These are phyloP conservation scores for Metschnikowia continentalis DNA, from an alignment of 805 yeast species.

Conservation along the genomic window DNA sequence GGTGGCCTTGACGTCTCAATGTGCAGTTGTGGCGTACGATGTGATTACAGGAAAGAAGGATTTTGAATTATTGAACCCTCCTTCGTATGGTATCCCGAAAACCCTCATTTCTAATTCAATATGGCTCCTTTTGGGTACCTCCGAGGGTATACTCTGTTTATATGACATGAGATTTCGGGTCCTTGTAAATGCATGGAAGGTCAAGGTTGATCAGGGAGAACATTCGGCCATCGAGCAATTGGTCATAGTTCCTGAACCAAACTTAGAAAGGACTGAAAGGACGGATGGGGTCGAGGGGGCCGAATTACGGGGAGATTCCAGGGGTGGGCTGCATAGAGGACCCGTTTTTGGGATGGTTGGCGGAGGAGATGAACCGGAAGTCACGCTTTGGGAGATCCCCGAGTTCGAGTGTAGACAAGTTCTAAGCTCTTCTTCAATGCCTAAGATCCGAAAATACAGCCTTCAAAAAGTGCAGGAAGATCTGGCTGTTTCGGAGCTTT, in stretches of 20 bases:
- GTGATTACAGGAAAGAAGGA: constrained; percentile 49
- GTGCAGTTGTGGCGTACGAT: constrained; percentile 52
- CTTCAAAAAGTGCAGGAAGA: constrained; percentile 22
- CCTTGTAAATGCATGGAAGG: constrained; percentile 57
- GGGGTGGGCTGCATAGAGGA: no score
- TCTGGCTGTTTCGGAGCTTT: constrained; percentile 16
- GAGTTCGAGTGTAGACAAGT: constrained; percentile 50
- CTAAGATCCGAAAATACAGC: constrained; percentile 22
- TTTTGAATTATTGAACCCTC: constrained; percentile 47
- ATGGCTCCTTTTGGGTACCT: constrained; percentile 76
- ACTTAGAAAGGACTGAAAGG: constrained; percentile 4
- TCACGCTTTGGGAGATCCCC: constrained; percentile 74
- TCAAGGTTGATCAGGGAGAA: constrained; percentile 37
- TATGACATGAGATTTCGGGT: constrained; percentile 78
- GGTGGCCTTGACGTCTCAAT: constrained; percentile 48
- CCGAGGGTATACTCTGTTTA: constrained; percentile 64
- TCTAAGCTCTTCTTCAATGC: constrained; percentile 18
- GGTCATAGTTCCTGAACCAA: constrained; percentile 45
- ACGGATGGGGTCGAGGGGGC: background rate
- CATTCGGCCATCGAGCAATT: constrained; percentile 46
- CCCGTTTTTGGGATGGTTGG: constrained; percentile 52
- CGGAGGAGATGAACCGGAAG: constrained; percentile 56
- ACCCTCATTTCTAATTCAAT: constrained; percentile 48
- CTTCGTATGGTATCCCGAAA: constrained; percentile 62
- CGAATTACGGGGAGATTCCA: background rate